Percentiles rank a stretch among this genome's conserved stretches.
Conservation (phyloP, 805 yeast species). For the Metschnikowia continentalis region DNA sequence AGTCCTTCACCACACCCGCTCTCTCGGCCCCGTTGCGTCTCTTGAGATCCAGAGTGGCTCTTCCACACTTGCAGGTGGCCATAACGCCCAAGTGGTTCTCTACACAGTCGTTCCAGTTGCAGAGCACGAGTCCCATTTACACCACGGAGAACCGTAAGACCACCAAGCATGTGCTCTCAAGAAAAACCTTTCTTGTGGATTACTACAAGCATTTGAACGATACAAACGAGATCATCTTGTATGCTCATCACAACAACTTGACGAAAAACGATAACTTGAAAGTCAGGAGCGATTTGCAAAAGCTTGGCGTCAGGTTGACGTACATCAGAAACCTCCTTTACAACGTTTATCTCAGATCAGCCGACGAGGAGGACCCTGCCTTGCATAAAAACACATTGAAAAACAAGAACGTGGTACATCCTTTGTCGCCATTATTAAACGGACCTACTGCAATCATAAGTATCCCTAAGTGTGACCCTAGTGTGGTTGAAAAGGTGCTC, state of each 20-base stretch:
- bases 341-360: conserved; percentile 70
- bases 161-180: conserved; percentile 59
- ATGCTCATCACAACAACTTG: conserved; percentile 82
- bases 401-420: conserved; percentile 51
- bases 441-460: conserved; percentile 87
- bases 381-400: conserved; percentile 45
- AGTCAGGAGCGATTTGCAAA: conserved; percentile 57
- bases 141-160: conserved; percentile 35
- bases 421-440: conserved; percentile 60
- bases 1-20: neutral
- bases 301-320: conserved; percentile 66
- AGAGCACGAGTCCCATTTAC: conserved; percentile 3
- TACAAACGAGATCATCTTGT: conserved; percentile 63
- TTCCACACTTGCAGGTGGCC: neutral
- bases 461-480: conserved; percentile 68
- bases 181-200: conserved; percentile 86
- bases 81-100: neutral
- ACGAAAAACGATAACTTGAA: conserved; percentile 61
- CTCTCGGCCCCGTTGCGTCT: conserved; percentile 2
- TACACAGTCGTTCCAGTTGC: neutral
- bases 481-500: conserved; percentile 55
- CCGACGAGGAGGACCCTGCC: conserved; percentile 71
- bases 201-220: conserved; percentile 69
- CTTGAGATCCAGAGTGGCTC: neutral
- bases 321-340: conserved; percentile 68